Base-by-base conservation (phyloP, 176 grass and related monocot species). In the Typha latifolia region DNA sequence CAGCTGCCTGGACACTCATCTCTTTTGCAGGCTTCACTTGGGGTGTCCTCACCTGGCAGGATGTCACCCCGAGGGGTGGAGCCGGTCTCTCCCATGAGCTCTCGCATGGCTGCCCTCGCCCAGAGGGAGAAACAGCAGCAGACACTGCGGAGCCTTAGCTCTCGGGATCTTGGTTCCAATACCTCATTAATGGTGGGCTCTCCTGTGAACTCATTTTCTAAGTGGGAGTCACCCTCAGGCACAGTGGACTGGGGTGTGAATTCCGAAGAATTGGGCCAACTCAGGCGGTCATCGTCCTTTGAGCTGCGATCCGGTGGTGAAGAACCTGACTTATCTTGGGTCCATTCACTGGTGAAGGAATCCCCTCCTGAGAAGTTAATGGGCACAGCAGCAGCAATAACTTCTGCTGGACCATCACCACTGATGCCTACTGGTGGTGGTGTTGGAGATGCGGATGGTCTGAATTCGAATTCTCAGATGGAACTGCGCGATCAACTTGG, bases 241-340 rank as follows among this genome's bases (percentile, higher is more conserved):
- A 77, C 81, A 61, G 75, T 82, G 1, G 85, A 99, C 71, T 90
- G 94, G 94, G 84, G 83, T 61, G 70, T 93, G 1, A 80, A 93
- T 13, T 63, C 77, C 7, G 85, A 86, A 3, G 62, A 81, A 21
- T 63, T 67, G 32, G 73, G 73, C 9, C 73, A 1, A 3, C 32
- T 57, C 49, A 66, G 12, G 50, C 49, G 13, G 7, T 57, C 49
- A 22, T 48, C 63, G 4, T 61, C 32, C 31, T 56, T 75, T 12
- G 31, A 56, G n/a, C 51, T 75, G 12, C 26, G 72, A 29, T 23
- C 67, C 32, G 73, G 64, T 27, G 69, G 77, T 20, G 84, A 81
- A 21, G 94, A 85, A 18, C 83, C 89, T 8, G 86, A 99, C 81
- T n/a, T 90, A 0, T 87, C 94, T 4, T 99, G 89, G 94, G 81